Evolutionary conservation across 306 rosid species (phyloP).

Genomic region (Notholithocarpus densiflorus): DNA sequence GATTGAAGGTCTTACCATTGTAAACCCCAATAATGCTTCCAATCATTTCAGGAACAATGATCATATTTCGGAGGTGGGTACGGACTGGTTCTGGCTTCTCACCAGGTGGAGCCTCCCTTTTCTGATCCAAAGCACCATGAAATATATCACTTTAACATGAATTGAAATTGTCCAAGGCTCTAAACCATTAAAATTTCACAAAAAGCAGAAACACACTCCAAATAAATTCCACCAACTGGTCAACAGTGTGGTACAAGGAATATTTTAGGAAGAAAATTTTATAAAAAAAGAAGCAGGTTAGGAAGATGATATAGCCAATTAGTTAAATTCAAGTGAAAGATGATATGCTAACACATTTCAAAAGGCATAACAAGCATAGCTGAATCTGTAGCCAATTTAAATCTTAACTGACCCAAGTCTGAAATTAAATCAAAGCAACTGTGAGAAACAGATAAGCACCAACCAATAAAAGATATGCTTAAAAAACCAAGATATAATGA

Average conservation of each 20-base stretch:
- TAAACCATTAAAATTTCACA: background rate
- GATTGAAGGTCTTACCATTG: slow-evolving; percentile 93
- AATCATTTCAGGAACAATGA: slow-evolving; percentile 89
- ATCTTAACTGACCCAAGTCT: too few relatives aligned
- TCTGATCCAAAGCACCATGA: slow-evolving; percentile 30
- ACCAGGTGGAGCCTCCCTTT: slow-evolving; percentile 88
- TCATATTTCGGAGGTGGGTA: slow-evolving; percentile 90
- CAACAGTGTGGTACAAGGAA: background rate
- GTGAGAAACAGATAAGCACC: too few relatives aligned
- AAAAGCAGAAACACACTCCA: background rate
- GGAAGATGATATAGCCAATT: background rate
- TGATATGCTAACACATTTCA: background rate
- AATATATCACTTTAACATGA: background rate
- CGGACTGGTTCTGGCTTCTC: slow-evolving; percentile 95
- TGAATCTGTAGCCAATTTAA: background rate
- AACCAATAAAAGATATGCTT: too few relatives aligned
- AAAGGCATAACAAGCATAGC: background rate
- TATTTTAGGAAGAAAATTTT: background rate
- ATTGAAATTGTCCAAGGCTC: background rate
- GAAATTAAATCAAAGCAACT: too few relatives aligned
- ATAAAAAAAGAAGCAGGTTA: too few relatives aligned
- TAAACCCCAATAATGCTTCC: slow-evolving; percentile 88
- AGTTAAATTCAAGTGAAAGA: background rate
- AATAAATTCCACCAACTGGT: background rate
- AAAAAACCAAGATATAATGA: too few relatives aligned